Evolutionary conservation across 2,329 filamentous ascomycete species (phyloP).

Genomic region (Trichoderma aggressivum): DNA sequence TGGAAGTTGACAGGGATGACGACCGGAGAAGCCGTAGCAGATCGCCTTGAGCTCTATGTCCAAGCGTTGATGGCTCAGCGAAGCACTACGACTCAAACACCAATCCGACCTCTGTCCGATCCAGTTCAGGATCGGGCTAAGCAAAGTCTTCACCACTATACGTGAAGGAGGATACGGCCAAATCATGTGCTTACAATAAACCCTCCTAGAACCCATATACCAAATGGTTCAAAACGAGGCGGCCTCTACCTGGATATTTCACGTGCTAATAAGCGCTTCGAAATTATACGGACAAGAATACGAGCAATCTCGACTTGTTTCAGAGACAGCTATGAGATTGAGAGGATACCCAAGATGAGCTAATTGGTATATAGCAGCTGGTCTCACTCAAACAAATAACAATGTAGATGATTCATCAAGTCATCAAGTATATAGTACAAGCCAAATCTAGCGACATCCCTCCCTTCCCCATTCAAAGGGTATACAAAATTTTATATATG

Average conservation of each 20-base stretch:
- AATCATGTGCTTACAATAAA: background rate
- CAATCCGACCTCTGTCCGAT: too few relatives aligned
- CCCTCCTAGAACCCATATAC: background rate
- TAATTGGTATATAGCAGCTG: background rate
- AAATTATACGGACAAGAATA: background rate
- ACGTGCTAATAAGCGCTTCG: background rate
- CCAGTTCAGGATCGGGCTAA: background rate
- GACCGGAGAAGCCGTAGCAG: slow-evolving; percentile 26
- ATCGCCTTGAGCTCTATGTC: slow-evolving; percentile 29
- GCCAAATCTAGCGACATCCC: background rate
- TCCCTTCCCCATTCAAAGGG: background rate
- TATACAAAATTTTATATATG: background rate
- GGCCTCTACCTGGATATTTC: background rate
- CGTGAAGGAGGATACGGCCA: background rate
- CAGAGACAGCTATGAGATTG: background rate
- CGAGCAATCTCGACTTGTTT: background rate
- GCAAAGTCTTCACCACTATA: background rate
- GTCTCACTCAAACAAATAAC: background rate
- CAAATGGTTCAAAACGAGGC: background rate
- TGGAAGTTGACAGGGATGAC: slow-evolving; percentile 40
- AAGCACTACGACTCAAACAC: background rate
- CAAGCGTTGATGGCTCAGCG: background rate
- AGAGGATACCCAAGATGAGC: background rate
- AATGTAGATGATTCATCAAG: background rate
- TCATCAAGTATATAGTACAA: slow-evolving; percentile 6